Evolutionary conservation across 352 stramenopile genomes (phyloP).

Genomic region (Globisporangium emineosum): DNA sequence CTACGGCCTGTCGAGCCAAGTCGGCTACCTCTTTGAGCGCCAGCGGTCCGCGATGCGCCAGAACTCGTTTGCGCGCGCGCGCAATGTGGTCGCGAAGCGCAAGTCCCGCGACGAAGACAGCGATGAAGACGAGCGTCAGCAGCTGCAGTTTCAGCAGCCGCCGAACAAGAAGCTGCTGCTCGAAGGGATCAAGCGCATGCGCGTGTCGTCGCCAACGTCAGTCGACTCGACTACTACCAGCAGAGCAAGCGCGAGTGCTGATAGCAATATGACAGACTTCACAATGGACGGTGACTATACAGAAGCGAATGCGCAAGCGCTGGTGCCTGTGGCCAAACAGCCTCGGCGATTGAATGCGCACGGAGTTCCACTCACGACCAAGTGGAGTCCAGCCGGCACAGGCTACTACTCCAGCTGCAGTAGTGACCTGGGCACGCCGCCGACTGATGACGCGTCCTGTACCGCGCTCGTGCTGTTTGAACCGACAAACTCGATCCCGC

Average conservation of each 20-base stretch:
- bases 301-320: background rate
- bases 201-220: constrained; percentile 45
- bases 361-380: background rate
- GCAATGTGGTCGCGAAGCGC: constrained; percentile 38
- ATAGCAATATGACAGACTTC: constrained; percentile 35
- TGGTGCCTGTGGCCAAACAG: constrained; percentile 5
- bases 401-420: constrained; percentile 1
- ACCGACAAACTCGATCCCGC: constrained; percentile 28
- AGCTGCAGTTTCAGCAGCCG: constrained; percentile 3
- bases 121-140: constrained; percentile 16
- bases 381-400: constrained; percentile 3
- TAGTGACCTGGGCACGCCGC: constrained; percentile 17
- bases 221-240: constrained; percentile 12
- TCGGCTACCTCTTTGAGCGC: constrained; percentile 42
- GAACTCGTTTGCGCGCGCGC: constrained; percentile 41
- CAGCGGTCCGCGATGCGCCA: constrained; percentile 37
- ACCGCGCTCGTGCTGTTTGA: constrained; percentile 63
- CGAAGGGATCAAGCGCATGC: constrained; percentile 70
- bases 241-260: constrained; percentile 4
- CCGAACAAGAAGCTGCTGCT: constrained; percentile 34
- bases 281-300: constrained; percentile 4
- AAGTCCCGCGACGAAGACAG: constrained; percentile 22
- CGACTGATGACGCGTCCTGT: constrained; percentile 32
- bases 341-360: background rate
- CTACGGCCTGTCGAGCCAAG: constrained; percentile 36